Evolutionary conservation across 176 grass and related monocot species (phyloP).

Genomic region (Paspalum notatum): DNA sequence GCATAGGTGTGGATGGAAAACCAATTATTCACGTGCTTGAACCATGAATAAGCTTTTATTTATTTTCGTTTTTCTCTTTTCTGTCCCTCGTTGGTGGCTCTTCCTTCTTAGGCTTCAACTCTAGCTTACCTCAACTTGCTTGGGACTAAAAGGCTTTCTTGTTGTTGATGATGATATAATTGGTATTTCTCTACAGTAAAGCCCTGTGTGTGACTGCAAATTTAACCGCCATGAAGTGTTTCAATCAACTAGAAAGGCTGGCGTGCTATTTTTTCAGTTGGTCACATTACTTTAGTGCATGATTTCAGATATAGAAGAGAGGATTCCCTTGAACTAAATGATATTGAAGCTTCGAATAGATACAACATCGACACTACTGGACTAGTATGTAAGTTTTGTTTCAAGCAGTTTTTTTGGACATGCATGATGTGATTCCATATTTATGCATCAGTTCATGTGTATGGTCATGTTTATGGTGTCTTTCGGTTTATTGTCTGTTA

Average conservation of each 20-base stretch:
- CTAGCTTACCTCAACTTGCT: too few relatives aligned
- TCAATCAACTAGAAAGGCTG: constrained; percentile 26
- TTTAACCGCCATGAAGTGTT: constrained; percentile 2
- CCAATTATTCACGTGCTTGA: too few relatives aligned
- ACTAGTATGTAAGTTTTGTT: constrained; percentile 88
- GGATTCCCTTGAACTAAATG: constrained; percentile 73
- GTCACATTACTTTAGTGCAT: constrained; percentile 37
- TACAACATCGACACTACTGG: constrained; percentile 88
- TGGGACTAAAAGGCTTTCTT: too few relatives aligned
- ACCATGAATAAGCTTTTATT: too few relatives aligned
- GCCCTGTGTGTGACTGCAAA: neutral
- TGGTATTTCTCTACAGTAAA: constrained; percentile 6
- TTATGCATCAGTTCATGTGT: neutral
- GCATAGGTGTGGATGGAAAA: too few relatives aligned
- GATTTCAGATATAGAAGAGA: constrained; percentile 82
- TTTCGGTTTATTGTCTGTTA: neutral
- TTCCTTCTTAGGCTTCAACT: too few relatives aligned
- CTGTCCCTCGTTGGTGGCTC: too few relatives aligned
- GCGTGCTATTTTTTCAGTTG: constrained; percentile 31
- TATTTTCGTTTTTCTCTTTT: too few relatives aligned
- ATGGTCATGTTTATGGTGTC: constrained; percentile 14
- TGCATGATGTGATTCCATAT: constrained; percentile 10
- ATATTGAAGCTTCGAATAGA: constrained; percentile 75
- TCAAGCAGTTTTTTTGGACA: constrained; percentile 30
- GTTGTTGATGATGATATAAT: too few relatives aligned